Evolutionary conservation across 371 early-diverging fungal genomes (phyloP), one percentile per base, ranked within the genome.

Genomic region (Mucor plumbeus): DNA sequence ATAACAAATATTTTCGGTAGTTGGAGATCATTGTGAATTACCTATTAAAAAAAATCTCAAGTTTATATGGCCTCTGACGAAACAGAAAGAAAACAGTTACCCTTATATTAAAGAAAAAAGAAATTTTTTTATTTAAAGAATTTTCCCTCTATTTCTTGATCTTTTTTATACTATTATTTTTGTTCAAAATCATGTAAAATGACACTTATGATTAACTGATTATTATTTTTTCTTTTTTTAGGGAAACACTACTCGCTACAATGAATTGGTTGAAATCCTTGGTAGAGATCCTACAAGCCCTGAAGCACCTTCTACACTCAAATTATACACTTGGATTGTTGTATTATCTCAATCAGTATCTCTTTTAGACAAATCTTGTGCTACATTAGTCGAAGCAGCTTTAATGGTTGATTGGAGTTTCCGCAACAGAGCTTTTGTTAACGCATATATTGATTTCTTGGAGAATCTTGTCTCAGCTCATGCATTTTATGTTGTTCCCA

Each of bases 401-500:
- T 74, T 97, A 13, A 65, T 71, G 43, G 64, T 92, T 19, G 87
- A 94, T 65, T 94, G 94, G 93, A 71, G 85, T 15, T 73, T 75
- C 9, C 78, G 81, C 11, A 88, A 91, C 40, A 81, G 86, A 48
- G 74, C 70, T 1, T 88, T 94, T 68, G 87, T 90, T 1, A 76
- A 82, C 47, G 77, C 80, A 11, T 97, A 91, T 70, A 70, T 86
- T 15, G 86, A 85, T 11, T 88, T 97, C 59, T 50, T 97, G 56
- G 87, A 92, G 39, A 91, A 94, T 70, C 75, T 97, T 3, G 92
- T 95, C 3, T 90, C 92, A 3, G 95, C 96, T 0, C 95, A 96
- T 72, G 90, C 95, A 3, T 83, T 86, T 50, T 92, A 93, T 75
- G 86, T 88, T 11, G 79, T 81, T 4, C 86, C 91, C 39, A 90